Evolutionary conservation across 345 rosid genomes (phyloP).

Genomic region (Salix udensis): DNA sequence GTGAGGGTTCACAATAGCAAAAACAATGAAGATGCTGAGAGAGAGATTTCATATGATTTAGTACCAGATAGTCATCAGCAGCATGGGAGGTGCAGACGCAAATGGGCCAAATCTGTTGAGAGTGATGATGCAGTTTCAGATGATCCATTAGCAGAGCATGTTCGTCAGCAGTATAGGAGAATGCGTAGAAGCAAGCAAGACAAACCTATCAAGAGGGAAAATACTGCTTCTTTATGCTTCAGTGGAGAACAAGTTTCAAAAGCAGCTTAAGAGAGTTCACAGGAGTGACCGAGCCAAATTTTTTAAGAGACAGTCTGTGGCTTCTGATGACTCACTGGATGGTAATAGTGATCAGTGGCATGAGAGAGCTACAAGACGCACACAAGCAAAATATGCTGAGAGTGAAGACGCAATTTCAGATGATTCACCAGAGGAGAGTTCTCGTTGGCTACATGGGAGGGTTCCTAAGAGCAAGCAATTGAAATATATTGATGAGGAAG

Average conservation of each 20-base stretch:
- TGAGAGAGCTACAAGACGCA: conserved; percentile 17
- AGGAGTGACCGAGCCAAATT: conserved; percentile 29
- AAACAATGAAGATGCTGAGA: conserved; percentile 33
- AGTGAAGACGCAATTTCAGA: conserved; percentile 24
- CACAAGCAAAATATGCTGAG: conserved; percentile 12
- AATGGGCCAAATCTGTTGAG: conserved; percentile 27
- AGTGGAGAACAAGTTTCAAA: conserved; percentile 30
- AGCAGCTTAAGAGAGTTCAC: conserved; percentile 29
- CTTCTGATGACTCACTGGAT: conserved; percentile 42
- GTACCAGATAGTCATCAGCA: conserved; percentile 37
- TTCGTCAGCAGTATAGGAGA: conserved; percentile 25
- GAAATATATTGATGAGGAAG: conserved; percentile 22
- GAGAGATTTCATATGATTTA: conserved; percentile 40
- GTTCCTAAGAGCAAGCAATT: conserved; percentile 21
- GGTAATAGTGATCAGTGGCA: conserved; percentile 19
- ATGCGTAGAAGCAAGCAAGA: conserved; percentile 26
- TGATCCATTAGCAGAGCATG: conserved; percentile 25
- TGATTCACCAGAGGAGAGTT: conserved; percentile 29
- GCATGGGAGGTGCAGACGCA: conserved; percentile 22
- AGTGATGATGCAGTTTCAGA: conserved; percentile 31
- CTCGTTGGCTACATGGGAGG: conserved; percentile 11
- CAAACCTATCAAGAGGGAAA: conserved; percentile 39
- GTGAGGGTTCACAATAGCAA: conserved; percentile 38
- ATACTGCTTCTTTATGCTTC: conserved; percentile 45
- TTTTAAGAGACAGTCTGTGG: conserved; percentile 25